These are phyloP conservation scores for Neonectria coccinea DNA, from an alignment of 2,329 filamentous ascomycete genomes.

Conservation along the genomic window DNA sequence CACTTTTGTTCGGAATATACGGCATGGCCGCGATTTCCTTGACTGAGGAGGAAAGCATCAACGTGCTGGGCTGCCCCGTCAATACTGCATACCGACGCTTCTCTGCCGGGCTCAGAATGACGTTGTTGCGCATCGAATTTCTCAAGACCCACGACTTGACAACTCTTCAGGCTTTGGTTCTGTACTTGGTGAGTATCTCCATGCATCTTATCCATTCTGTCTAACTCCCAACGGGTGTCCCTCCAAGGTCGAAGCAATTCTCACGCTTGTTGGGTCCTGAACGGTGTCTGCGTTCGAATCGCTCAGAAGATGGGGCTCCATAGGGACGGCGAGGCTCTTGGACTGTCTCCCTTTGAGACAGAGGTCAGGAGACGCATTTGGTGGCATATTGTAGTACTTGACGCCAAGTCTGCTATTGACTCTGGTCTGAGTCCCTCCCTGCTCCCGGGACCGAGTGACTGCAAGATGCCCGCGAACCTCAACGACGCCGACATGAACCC, in stretches of 20 bases:
- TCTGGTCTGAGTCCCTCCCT: conserved; percentile 22
- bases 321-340: conserved; percentile 63
- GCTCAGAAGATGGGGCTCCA: conserved; percentile 72
- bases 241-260: conserved; percentile 13
- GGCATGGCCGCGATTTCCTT: conserved; percentile 9
- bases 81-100: conserved; percentile 6
- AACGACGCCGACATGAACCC: conserved; percentile 62
- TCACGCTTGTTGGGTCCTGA: conserved; percentile 18
- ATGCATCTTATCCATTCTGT: neutral
- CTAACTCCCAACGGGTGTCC: conserved; percentile 11
- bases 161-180: conserved; percentile 15
- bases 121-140: conserved; percentile 11
- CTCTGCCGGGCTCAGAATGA: conserved; percentile 15
- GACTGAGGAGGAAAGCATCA: conserved; percentile 6
- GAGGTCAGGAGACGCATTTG: conserved; percentile 72
- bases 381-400: conserved; percentile 64
- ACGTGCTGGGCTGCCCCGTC: conserved; percentile 2
- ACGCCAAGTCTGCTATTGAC: conserved; percentile 63
- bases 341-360: conserved; percentile 67
- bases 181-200: conserved; percentile 14
- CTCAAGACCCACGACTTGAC: conserved; percentile 9
- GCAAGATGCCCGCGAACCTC: conserved; percentile 60
- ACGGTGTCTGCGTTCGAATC: conserved; percentile 47
- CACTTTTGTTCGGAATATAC: conserved; percentile 21
- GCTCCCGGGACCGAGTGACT: conserved; percentile 42